These are phyloP conservation scores for Conoideocrella luteorostrata DNA, from an alignment of 2,329 filamentous ascomycete genomes.

Conservation along the genomic window DNA sequence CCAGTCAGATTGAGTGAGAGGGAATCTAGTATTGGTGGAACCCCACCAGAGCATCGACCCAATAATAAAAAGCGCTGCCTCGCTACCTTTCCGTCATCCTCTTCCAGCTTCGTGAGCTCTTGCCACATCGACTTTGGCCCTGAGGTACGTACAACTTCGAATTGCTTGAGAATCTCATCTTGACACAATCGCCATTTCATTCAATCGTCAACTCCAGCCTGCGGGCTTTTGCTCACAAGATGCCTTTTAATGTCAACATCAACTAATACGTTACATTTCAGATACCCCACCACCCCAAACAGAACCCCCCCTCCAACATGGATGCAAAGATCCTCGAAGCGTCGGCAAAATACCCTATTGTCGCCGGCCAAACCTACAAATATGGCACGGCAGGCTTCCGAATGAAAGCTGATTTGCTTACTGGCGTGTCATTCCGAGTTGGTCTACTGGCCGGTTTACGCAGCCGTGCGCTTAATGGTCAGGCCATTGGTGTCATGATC, in stretches of 20 bases:
- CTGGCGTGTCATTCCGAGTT: slow-evolving; percentile 88
- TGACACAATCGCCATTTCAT: neutral
- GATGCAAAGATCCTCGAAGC: slow-evolving; percentile 52
- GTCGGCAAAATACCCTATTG: slow-evolving; percentile 56
- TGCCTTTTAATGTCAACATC: too few relatives aligned
- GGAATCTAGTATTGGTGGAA: too few relatives aligned
- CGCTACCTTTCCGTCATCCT: neutral
- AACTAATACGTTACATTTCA: slow-evolving; percentile 1
- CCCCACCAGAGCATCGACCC: neutral
- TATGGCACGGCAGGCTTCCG: slow-evolving; percentile 64
- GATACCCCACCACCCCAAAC: slow-evolving; percentile 1
- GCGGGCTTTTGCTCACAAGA: neutral
- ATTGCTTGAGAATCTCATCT: neutral
- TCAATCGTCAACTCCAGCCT: neutral
- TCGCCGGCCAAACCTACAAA: slow-evolving; percentile 49
- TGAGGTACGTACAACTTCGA: neutral
- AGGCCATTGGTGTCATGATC: slow-evolving; percentile 95
- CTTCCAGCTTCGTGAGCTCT: neutral
- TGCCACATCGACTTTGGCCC: neutral
- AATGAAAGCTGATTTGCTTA: slow-evolving; percentile 71
- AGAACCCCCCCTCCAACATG: slow-evolving; percentile 31
- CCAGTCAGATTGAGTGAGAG: too few relatives aligned
- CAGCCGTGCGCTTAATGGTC: slow-evolving; percentile 81
- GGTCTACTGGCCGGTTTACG: slow-evolving; percentile 83
- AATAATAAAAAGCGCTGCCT: slow-evolving; percentile 1